Evolutionary conservation across 768 basidiomycete genomes (phyloP).

Genomic region (Agaricus bisporus): DNA sequence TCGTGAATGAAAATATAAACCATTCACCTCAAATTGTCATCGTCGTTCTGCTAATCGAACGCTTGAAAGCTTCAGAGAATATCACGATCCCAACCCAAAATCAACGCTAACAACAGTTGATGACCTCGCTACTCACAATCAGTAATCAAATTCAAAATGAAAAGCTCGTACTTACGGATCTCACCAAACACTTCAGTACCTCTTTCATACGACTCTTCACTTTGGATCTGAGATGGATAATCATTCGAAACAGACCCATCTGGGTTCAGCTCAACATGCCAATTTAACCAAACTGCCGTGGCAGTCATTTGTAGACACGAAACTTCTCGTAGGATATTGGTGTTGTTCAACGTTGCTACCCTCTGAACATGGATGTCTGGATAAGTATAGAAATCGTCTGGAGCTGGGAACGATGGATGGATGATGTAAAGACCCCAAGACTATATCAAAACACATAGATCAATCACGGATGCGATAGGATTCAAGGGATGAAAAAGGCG

Average conservation of each 20-base stretch:
- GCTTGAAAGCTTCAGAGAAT: neutral
- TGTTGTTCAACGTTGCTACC: constrained; percentile 22
- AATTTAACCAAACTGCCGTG: constrained; percentile 46
- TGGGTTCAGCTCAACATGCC: constrained; percentile 18
- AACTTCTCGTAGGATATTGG: constrained; percentile 23
- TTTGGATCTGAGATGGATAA: neutral
- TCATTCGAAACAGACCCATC: neutral
- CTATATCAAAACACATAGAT: constrained; percentile 14
- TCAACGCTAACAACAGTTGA: constrained; percentile 2
- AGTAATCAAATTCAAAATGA: too few relatives aligned
- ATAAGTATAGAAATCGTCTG: constrained; percentile 1
- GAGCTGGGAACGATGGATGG: constrained; percentile 10
- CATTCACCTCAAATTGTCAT: too few relatives aligned
- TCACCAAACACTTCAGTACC: neutral
- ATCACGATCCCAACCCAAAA: constrained; percentile 1
- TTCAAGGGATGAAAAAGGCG: constrained; percentile 10
- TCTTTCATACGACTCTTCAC: neutral
- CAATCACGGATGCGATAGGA: neutral
- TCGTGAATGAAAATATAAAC: too few relatives aligned
- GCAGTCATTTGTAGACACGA: constrained; percentile 53
- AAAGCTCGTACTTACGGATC: neutral
- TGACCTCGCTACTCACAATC: too few relatives aligned
- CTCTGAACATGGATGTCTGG: constrained; percentile 9
- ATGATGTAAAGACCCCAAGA: constrained; percentile 20
- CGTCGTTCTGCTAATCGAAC: too few relatives aligned